A percentile compares a stretch with the other conserved stretches of the same genome.
These are phyloP conservation scores for Fraxinus americana DNA, from an alignment of 257 asterid species.

Conservation along the genomic window DNA sequence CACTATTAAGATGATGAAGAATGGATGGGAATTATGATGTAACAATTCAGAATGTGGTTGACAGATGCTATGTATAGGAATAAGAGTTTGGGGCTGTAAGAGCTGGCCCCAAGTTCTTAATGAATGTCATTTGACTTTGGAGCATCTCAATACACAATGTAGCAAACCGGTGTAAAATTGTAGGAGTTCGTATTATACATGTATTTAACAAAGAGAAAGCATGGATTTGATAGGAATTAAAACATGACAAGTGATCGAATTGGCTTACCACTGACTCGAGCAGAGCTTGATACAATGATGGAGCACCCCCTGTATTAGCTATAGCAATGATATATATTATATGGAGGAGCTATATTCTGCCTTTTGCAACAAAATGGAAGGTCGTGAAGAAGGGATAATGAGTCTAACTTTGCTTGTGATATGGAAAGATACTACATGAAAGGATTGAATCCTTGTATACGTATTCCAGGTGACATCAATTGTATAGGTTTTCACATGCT, in stretches of 20 bases:
- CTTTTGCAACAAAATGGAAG: background rate
- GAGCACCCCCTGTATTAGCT: background rate
- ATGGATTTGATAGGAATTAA: background rate
- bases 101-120: background rate
- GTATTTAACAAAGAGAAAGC: constrained; percentile 7
- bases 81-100: background rate
- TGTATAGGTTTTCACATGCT: background rate
- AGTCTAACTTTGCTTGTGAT: constrained; percentile 1
- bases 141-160: background rate
- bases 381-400: background rate
- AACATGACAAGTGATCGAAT: background rate
- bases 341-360: background rate
- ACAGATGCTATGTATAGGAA: background rate
- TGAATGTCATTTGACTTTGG: background rate
- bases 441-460: background rate
- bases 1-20: constrained; percentile 10
- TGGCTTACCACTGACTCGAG: background rate
- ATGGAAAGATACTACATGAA: background rate
- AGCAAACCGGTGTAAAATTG: background rate
- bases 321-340: constrained; percentile 5
- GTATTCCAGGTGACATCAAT: constrained; percentile 1
- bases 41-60: background rate
- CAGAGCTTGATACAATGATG: background rate
- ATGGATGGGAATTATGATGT: constrained; percentile 2
- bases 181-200: background rate